Evolutionary conservation across 2,329 filamentous ascomycete genomes (phyloP).

Genomic region (Clonostachys chloroleuca): DNA sequence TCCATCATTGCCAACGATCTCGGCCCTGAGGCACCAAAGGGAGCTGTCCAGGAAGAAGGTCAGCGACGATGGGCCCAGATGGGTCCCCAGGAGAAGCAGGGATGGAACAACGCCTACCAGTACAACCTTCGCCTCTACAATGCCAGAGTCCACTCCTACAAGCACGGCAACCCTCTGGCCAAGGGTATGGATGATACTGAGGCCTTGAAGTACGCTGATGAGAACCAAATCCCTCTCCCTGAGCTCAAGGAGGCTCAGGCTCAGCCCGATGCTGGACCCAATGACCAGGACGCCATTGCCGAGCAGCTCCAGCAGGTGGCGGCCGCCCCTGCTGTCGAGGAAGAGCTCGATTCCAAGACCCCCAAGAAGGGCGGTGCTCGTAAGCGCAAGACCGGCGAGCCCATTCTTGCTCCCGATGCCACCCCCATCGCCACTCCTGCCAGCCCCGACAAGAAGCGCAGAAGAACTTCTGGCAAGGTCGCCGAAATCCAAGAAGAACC

Average conservation of each 20-base stretch:
- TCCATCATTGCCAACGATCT: conserved; percentile 77
- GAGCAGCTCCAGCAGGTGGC: conserved; percentile 50
- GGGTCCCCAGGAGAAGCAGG: conserved; percentile 66
- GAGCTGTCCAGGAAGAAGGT: conserved; percentile 83
- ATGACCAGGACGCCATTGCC: conserved; percentile 53
- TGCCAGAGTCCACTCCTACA: conserved; percentile 61
- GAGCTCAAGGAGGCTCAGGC: conserved; percentile 37
- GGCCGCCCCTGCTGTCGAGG: conserved; percentile 23
- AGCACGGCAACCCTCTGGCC: conserved; percentile 51
- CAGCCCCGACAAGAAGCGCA: conserved; percentile 62
- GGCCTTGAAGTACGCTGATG: conserved; percentile 56
- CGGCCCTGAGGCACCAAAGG: conserved; percentile 71
- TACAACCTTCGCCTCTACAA: conserved; percentile 65
- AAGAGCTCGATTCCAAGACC: conserved; percentile 49
- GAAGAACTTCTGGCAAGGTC: conserved; percentile 51
- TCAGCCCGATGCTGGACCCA: conserved; percentile 18
- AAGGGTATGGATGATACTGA: conserved; percentile 59
- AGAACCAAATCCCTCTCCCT: conserved; percentile 49
- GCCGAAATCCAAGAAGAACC: conserved; percentile 50
- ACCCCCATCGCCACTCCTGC: conserved; percentile 19
- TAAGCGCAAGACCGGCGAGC: conserved; percentile 12
- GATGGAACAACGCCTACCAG: conserved; percentile 64
- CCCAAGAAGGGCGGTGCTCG: conserved; percentile 33
- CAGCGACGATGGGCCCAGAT: conserved; percentile 83
- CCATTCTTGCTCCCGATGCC: conserved; percentile 32